Percentiles rank a stretch among this genome's conserved stretches.
Conservation (phyloP, 1,284 basidiomycete genomes). For the Schizophyllum commune region DNA sequence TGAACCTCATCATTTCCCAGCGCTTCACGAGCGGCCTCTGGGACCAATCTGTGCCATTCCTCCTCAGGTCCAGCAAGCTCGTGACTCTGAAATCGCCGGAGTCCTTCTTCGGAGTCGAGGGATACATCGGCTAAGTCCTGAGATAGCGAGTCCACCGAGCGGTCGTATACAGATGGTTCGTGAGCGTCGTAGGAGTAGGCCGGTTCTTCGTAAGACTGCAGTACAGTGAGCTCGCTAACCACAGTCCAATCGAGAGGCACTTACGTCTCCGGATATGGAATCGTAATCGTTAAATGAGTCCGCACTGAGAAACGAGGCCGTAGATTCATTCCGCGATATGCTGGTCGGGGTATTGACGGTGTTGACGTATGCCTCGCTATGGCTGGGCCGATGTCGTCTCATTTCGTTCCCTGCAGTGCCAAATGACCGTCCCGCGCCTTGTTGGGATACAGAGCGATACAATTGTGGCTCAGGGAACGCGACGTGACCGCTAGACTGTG, state of each 20-base stretch:
- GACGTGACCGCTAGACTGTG: slow-evolving; percentile 1
- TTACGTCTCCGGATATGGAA: neutral
- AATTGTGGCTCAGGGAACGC: slow-evolving; percentile 47
- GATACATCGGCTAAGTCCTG: slow-evolving; percentile 18
- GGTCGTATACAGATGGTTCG: neutral
- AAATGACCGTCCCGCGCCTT: neutral
- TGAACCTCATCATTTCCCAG: slow-evolving; percentile 67
- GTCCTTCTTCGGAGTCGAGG: slow-evolving; percentile 54
- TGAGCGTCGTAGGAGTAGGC: neutral
- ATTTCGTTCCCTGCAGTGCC: neutral
- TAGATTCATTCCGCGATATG: neutral
- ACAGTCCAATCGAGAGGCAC: neutral
- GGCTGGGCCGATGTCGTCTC: neutral
- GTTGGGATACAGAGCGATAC: slow-evolving; percentile 36
- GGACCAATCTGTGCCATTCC: slow-evolving; percentile 75
- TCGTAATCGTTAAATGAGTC: neutral
- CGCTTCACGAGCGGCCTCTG: slow-evolving; percentile 54
- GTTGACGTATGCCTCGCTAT: neutral
- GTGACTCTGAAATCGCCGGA: slow-evolving; percentile 57
- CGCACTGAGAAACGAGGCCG: neutral
- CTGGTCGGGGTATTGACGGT: neutral
- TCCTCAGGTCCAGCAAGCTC: slow-evolving; percentile 53
- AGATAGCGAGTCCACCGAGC: neutral
- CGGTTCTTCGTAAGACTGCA: neutral
- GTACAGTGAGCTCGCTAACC: no score